Evolutionary conservation across 2,329 filamentous ascomycete species (phyloP), one percentile per base, ranked within the genome.

Genomic region (Penicillium hordei): DNA sequence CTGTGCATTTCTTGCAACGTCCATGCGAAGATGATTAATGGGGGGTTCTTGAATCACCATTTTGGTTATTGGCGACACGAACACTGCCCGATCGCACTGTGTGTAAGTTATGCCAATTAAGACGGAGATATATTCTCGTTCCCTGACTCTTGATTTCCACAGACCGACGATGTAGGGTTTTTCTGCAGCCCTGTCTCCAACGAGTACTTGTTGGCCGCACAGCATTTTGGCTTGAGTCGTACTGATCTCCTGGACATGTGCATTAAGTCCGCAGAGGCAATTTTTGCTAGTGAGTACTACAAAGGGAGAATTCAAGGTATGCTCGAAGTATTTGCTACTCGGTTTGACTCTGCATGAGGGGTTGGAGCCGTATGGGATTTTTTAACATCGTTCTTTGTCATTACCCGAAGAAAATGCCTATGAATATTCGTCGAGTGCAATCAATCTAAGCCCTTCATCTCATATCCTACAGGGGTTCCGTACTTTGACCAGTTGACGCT

Each of bases 121-220:
- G 17, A 25, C 13, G 9, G 29, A 40, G 52, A 52, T 48, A 52
- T 48, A 9, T 29, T 42, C 46, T 46, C 29, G 15, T 12, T 51
- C n/a, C 17, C 51, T 44, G 48, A 52, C 23, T 45, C 2, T 34
- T 42, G 29, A 52, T 19, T 36, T 40, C 36, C 21, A 19, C 59
- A 92, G 89, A 94, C 90, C 1, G 91, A 94, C 69, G 90, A 94
- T 67, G 88, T 93, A 10, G 91, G 90, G 2, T 85, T 94, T 23
- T 94, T 94, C 67, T 87, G 87, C 49, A 93, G 89, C 68, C 81
- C 84, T 0, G 74, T 93, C 4, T 92, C 89, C 0, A 87, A 91
- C 64, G 91, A 95, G 71, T 93, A 93, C 72, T 76, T 80, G 8
- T 82, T 94, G 2, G 88, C 89, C 4, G 86, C 88, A 1, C 74